Base-by-base conservation (phyloP, 1,139 yeast genomes). In the Taphrina betulina region DNA sequence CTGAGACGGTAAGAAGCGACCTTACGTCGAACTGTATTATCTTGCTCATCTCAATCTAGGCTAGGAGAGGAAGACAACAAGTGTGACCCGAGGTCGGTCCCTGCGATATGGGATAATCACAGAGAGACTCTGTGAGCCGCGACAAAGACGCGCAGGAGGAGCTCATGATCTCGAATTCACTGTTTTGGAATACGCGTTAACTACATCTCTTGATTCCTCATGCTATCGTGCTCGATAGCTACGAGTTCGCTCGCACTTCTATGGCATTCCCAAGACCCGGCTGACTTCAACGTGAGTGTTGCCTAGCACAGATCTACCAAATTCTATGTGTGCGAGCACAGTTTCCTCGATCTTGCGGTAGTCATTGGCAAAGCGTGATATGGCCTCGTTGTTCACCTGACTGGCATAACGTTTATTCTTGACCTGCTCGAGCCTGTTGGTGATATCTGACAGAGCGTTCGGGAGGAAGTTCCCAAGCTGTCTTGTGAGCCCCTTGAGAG, bases 391-490 rank as follows among this genome's bases (percentile, higher is more conserved):
- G 3, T 71, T 65, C 40, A 72, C 68, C 7, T 63, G 61, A 2
- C 68, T 62, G 1, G 70, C 71, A 20, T 69, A 60, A 1, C 68
- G 62, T 0, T 74, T 74, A 14, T 73, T 69, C 2, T 67, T 55
- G 14, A 72, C 63, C 28, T 63, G 58, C 38, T 64, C 67, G 36
- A 72, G 63, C 19, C 65, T 60, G 12, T 60, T 57, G 29, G 64
- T 64, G 10, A 71, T 63, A 51, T 69, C 71, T 63, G 69, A 64
- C 0, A 67, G 62, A 2, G 72, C 73, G 2, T 68, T 64, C 1
- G 72, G 72, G 23, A 72, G 61, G 53, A 71, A 72, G 38, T 66
- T 67, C 57, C 71, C 74, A 44, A 72, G 61, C 5, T 60, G 54
- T 31, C 59, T 60, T 12, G 68, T 60, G 12, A 68, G 58, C 28